Evolutionary conservation across 2,329 filamentous ascomycete species (phyloP).

Genomic region (Xylariaceae sp.): DNA sequence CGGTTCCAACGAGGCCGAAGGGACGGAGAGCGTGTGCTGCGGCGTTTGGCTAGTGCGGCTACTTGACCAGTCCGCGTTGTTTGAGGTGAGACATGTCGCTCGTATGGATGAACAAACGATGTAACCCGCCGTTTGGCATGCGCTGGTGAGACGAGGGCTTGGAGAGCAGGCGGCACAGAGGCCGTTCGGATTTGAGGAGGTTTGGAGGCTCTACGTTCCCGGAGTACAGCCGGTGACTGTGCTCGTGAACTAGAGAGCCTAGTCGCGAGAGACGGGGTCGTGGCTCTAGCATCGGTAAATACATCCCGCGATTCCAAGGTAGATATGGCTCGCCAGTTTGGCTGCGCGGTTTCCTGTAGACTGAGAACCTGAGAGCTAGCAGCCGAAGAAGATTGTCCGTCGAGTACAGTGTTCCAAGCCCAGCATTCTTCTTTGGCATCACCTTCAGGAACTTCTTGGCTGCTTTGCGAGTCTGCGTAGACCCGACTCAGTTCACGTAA

Average conservation of each 20-base stretch:
- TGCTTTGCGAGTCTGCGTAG: conserved; percentile 53
- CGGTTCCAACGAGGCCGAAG: conserved; percentile 36
- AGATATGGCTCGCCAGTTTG: conserved; percentile 47
- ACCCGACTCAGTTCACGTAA: conserved; percentile 67
- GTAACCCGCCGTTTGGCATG: conserved; percentile 52
- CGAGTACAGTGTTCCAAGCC: conserved; percentile 69
- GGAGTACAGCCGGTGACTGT: conserved; percentile 48
- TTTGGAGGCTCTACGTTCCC: conserved; percentile 49
- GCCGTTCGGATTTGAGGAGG: conserved; percentile 58
- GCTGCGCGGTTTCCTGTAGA: conserved; percentile 49
- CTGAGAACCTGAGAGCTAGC: conserved; percentile 49
- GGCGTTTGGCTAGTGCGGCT: conserved; percentile 47
- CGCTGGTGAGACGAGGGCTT: conserved; percentile 48
- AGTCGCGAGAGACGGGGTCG: conserved; percentile 45
- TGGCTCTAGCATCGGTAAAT: conserved; percentile 30
- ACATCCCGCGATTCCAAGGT: conserved; percentile 48
- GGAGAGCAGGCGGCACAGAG: conserved; percentile 55
- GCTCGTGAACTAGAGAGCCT: conserved; percentile 46
- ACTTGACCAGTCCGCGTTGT: conserved; percentile 29
- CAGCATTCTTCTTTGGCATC: conserved; percentile 71
- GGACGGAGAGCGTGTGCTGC: conserved; percentile 65
- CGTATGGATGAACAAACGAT: conserved; percentile 48
- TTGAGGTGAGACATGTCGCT: conserved; percentile 49
- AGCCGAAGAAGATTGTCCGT: conserved; percentile 56
- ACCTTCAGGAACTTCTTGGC: conserved; percentile 60